These are phyloP conservation scores for Vanilla planifolia DNA, from an alignment of 106 monocot genomes.

Conservation along the genomic window DNA sequence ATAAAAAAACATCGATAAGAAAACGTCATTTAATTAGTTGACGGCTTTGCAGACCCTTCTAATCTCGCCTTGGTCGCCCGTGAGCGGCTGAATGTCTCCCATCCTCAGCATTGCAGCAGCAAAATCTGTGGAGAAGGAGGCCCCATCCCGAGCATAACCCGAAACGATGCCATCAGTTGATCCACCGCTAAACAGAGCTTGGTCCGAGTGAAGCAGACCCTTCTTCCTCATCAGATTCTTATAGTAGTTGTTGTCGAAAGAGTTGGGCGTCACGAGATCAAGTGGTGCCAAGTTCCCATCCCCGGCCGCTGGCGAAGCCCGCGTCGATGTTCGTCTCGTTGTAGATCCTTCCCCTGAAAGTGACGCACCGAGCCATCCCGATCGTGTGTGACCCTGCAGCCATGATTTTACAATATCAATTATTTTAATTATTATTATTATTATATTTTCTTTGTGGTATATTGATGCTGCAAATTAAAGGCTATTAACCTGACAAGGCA, in stretches of 20 bases:
- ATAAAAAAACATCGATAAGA: neutral
- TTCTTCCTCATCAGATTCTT: conserved; percentile 17
- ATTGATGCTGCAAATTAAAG: too few relatives aligned
- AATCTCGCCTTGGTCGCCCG: conserved; percentile 9
- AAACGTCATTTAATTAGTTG: neutral
- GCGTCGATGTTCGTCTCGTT: conserved; percentile 26
- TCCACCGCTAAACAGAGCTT: conserved; percentile 12
- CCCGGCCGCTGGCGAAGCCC: conserved; percentile 3
- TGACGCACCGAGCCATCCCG: conserved; percentile 6
- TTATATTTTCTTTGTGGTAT: too few relatives aligned
- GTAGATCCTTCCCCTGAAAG: conserved; percentile 18
- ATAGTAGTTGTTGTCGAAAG: conserved; percentile 25
- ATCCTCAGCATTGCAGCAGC: conserved; percentile 5
- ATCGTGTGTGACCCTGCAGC: conserved; percentile 19
- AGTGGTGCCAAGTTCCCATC: conserved; percentile 6
- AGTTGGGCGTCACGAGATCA: conserved; percentile 10
- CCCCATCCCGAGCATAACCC: conserved; percentile 1
- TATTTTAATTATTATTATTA: too few relatives aligned
- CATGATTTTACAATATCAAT: too few relatives aligned
- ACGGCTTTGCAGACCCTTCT: conserved; percentile 7
- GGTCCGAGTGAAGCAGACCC: conserved; percentile 22
- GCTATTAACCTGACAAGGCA: conserved; percentile 18
- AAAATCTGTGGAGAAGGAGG: neutral
- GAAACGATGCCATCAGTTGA: conserved; percentile 16
- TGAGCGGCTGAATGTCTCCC: conserved; percentile 9